A percentile compares a stretch with the other conserved stretches of the same genome.
Conservation (phyloP, 805 yeast species). For the Hanseniaspora thailandica region DNA sequence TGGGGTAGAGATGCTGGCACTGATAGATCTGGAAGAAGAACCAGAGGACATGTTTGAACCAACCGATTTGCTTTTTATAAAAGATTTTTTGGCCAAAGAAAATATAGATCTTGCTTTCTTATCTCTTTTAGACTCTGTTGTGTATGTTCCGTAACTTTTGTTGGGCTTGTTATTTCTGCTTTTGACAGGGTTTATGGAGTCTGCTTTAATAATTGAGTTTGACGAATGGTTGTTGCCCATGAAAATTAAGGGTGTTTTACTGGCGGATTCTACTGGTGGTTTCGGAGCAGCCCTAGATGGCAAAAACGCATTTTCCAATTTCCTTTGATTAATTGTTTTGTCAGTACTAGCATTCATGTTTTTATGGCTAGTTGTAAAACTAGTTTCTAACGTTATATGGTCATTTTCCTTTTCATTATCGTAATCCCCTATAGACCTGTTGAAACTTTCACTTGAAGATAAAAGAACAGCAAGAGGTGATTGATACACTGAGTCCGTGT, state of each 20-base stretch:
- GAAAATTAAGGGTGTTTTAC: not conserved
- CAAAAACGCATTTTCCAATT: not conserved
- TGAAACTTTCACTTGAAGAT: slow-evolving; percentile 16
- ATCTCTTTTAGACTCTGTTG: slow-evolving; percentile 25
- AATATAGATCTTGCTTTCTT: slow-evolving; percentile 48
- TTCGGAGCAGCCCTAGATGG: not conserved
- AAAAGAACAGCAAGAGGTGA: slow-evolving; percentile 15
- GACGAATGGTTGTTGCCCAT: not conserved
- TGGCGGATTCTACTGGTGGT: not conserved
- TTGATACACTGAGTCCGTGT: slow-evolving; percentile 15
- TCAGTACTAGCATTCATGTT: not conserved
- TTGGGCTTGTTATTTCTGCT: slow-evolving; percentile 15
- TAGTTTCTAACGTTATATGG: not conserved
- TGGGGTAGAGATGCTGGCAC: slow-evolving; percentile 70
- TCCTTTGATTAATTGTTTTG: not conserved
- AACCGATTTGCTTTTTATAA: slow-evolving; percentile 24
- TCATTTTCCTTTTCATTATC: not conserved
- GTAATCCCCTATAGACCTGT: not conserved
- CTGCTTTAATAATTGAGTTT: not conserved
- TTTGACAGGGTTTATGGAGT: not conserved
- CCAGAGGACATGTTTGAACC: slow-evolving; percentile 33
- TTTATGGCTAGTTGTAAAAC: no score
- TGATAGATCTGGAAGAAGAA: slow-evolving; percentile 17
- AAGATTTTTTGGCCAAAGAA: slow-evolving; percentile 26
- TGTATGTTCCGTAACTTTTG: not conserved